A percentile compares a stretch with the other conserved stretches of the same genome.
Evolutionary conservation across 2,329 filamentous ascomycete species (phyloP).

Genomic region (Arachnomyces sp.): DNA sequence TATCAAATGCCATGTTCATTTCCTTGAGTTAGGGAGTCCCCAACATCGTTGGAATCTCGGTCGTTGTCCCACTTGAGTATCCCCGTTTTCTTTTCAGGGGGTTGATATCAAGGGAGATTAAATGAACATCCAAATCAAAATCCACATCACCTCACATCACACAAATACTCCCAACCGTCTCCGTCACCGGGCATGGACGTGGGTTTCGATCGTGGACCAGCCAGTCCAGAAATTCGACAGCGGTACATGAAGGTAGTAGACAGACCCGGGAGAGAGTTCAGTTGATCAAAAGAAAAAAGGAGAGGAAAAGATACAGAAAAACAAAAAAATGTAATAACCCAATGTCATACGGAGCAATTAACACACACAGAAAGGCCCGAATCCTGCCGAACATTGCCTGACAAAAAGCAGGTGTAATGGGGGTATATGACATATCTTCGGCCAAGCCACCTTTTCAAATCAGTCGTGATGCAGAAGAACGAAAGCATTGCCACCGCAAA

Average conservation of each 20-base stretch:
- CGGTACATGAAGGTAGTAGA: conserved; percentile 11
- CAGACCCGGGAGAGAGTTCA: conserved; percentile 6
- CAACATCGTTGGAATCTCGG: too few relatives aligned
- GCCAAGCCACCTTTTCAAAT: conserved; percentile 13
- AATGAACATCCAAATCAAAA: too few relatives aligned
- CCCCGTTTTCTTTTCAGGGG: too few relatives aligned
- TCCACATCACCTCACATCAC: too few relatives aligned
- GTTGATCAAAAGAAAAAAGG: conserved; percentile 8
- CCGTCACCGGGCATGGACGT: too few relatives aligned
- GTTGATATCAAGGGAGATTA: too few relatives aligned
- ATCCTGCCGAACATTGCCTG: conserved; percentile 5
- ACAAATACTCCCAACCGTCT: too few relatives aligned
- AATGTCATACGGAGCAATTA: not conserved
- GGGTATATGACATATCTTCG: conserved; percentile 21
- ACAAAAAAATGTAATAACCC: conserved; percentile 9
- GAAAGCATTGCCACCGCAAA: conserved; percentile 17
- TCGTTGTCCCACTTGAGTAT: too few relatives aligned
- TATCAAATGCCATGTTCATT: too few relatives aligned
- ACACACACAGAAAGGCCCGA: conserved; percentile 8
- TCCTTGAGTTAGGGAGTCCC: too few relatives aligned
- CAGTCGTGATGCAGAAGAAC: conserved; percentile 18
- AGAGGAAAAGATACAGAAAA: conserved; percentile 12
- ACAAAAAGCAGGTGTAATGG: conserved; percentile 10
- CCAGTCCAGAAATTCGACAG: conserved; percentile 15
- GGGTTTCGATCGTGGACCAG: conserved; percentile 11